Evolutionary conservation across 805 yeast species (phyloP).

Genomic region (Metschnikowia picachoensis): DNA sequence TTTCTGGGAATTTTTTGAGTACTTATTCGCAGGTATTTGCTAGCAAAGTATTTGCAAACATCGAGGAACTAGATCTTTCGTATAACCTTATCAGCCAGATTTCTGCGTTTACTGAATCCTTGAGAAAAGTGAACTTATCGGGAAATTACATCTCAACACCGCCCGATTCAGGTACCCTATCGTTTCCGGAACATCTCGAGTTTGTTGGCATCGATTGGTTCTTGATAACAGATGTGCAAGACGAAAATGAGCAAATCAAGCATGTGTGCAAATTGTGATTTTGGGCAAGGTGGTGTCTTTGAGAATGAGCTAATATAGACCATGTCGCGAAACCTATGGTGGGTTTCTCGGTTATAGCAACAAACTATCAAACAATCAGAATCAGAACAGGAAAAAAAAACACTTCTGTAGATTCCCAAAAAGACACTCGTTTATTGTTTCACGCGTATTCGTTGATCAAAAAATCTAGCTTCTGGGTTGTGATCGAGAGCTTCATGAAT

Average conservation of each 20-base stretch:
- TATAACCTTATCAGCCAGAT: conserved; percentile 21
- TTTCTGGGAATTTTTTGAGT: conserved; percentile 26
- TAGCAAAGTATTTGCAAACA: conserved; percentile 9
- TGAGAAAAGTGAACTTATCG: conserved; percentile 18
- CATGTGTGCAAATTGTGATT: not conserved
- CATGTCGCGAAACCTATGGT: too few species aligned
- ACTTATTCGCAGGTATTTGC: conserved; percentile 7
- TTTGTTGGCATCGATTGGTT: conserved; percentile 2
- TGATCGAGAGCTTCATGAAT: too few species aligned
- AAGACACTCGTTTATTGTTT: too few species aligned
- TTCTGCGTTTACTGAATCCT: conserved; percentile 12
- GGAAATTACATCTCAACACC: conserved; percentile 19
- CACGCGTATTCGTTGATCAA: too few species aligned
- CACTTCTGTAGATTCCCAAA: too few species aligned
- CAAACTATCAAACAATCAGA: too few species aligned
- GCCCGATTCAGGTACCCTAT: not conserved
- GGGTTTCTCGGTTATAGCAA: too few species aligned
- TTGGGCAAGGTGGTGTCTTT: not conserved
- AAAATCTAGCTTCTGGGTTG: too few species aligned
- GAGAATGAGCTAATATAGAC: too few species aligned
- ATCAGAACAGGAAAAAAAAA: too few species aligned
- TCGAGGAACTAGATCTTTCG: conserved; percentile 23
- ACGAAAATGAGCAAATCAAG: not conserved
- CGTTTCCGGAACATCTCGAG: conserved; percentile 1
- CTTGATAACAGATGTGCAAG: not conserved